Conservation (phyloP, 2,329 filamentous ascomycete species). For the Ustilaginoidea virens region DNA sequence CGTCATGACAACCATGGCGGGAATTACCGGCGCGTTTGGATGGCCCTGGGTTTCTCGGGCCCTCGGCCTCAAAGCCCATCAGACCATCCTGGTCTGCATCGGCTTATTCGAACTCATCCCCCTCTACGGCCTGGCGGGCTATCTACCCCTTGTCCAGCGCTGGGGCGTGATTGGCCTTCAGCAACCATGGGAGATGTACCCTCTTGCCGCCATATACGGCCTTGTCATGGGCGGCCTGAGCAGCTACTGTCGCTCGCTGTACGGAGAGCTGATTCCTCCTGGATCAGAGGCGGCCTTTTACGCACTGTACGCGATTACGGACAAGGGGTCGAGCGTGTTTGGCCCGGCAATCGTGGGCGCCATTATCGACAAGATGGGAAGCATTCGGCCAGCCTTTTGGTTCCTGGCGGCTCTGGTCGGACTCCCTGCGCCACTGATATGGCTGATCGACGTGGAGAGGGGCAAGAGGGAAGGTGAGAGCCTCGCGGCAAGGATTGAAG, state of each 20-base stretch:
- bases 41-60: constrained; percentile 68
- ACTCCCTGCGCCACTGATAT: constrained; percentile 70
- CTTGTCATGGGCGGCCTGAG: constrained; percentile 87
- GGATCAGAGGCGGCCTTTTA: constrained; percentile 95
- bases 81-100: constrained; percentile 88
- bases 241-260: constrained; percentile 82
- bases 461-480: constrained; percentile 54
- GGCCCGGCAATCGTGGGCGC: constrained; percentile 85
- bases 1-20: constrained; percentile 73
- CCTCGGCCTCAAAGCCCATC: constrained; percentile 57
- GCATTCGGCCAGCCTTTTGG: constrained; percentile 78
- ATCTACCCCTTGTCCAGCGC: constrained; percentile 60
- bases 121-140: constrained; percentile 77
- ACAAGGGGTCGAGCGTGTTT: constrained; percentile 90
- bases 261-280: constrained; percentile 83
- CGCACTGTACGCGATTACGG: constrained; percentile 90
- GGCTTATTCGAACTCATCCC: constrained; percentile 84
- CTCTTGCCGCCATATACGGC: constrained; percentile 77
- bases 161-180: constrained; percentile 76
- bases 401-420: constrained; percentile 79
- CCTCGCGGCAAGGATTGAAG: constrained; percentile 45
- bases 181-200: constrained; percentile 94
- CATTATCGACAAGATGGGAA: constrained; percentile 73
- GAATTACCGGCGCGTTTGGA: constrained; percentile 75
- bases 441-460: constrained; percentile 69